Evolutionary conservation across 2,329 filamentous ascomycete genomes (phyloP).

Genomic region (Colletotrichum siamense): DNA sequence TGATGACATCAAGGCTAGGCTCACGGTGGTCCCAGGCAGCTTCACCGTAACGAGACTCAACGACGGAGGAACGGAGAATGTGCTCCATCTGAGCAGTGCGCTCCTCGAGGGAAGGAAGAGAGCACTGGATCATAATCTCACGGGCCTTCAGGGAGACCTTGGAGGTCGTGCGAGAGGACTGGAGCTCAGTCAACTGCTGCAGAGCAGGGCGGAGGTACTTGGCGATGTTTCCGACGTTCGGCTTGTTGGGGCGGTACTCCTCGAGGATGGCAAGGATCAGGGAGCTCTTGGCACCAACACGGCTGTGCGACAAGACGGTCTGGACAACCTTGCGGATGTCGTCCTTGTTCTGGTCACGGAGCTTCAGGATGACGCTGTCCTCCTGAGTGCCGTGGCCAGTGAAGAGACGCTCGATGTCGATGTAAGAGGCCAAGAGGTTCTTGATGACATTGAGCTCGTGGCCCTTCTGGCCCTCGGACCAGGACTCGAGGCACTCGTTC

Average conservation of each 20-base stretch:
- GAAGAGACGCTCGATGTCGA: constrained; percentile 85
- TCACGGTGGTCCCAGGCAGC: constrained; percentile 96
- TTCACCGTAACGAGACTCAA: constrained; percentile 97
- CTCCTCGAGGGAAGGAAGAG: constrained; percentile 94
- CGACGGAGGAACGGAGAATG: constrained; percentile 92
- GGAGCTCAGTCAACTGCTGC: constrained; percentile 87
- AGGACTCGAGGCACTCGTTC: constrained; percentile 77
- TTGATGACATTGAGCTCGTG: constrained; percentile 88
- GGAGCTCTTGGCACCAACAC: constrained; percentile 92
- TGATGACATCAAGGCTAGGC: constrained; percentile 87
- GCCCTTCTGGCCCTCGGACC: constrained; percentile 85
- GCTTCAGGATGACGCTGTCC: constrained; percentile 90
- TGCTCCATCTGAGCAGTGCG: constrained; percentile 97
- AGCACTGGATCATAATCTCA: constrained; percentile 96
- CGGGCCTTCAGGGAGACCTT: constrained; percentile 98
- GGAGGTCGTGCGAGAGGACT: constrained; percentile 79
- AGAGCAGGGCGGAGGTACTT: constrained; percentile 86
- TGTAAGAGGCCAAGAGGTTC: constrained; percentile 81
- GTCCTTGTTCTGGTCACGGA: constrained; percentile 96
- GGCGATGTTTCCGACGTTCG: constrained; percentile 83
- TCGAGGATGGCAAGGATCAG: constrained; percentile 90
- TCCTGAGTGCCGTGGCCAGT: constrained; percentile 84
- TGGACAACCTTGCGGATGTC: constrained; percentile 85
- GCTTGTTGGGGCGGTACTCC: constrained; percentile 93
- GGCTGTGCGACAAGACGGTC: constrained; percentile 91